Conservation (phyloP, 345 rosid genomes). For the Gossypium herbaceum region DNA sequence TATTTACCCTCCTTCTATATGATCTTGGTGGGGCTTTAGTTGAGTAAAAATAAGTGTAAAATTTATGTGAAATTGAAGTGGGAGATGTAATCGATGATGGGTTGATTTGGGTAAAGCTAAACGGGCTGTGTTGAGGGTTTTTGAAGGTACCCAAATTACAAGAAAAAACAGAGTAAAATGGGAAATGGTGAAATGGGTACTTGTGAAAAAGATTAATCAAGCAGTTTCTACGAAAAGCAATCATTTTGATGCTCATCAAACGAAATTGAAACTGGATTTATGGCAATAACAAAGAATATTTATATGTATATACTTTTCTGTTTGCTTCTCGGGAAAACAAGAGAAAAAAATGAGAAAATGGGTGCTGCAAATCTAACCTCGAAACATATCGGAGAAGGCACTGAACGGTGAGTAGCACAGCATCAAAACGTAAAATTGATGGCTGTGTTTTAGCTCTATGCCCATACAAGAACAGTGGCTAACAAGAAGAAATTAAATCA, state of each 20-base stretch:
- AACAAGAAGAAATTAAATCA: too few relatives aligned
- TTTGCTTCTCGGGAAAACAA: not conserved
- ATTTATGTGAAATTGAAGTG: constrained; percentile 1
- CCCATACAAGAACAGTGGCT: too few relatives aligned
- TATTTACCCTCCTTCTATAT: constrained; percentile 53
- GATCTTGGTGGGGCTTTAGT: constrained; percentile 50
- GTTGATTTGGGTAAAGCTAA: not conserved
- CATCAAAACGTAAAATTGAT: not conserved
- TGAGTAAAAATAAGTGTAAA: constrained; percentile 34
- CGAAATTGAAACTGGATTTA: not conserved
- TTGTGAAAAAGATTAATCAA: not conserved
- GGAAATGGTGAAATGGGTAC: not conserved
- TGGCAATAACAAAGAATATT: not conserved
- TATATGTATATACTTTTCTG: not conserved
- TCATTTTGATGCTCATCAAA: not conserved
- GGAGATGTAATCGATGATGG: not conserved
- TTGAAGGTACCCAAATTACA: not conserved
- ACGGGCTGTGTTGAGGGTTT: not conserved
- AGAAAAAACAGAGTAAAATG: not conserved
- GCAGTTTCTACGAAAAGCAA: constrained; percentile 4
- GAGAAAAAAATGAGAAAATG: not conserved
- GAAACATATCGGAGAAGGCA: not conserved
- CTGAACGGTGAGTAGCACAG: not conserved
- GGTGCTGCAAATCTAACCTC: constrained; percentile 4
- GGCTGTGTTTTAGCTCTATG: too few relatives aligned